Evolutionary conservation across 306 rosid genomes (phyloP).

Genomic region (Cicer arietinum): DNA sequence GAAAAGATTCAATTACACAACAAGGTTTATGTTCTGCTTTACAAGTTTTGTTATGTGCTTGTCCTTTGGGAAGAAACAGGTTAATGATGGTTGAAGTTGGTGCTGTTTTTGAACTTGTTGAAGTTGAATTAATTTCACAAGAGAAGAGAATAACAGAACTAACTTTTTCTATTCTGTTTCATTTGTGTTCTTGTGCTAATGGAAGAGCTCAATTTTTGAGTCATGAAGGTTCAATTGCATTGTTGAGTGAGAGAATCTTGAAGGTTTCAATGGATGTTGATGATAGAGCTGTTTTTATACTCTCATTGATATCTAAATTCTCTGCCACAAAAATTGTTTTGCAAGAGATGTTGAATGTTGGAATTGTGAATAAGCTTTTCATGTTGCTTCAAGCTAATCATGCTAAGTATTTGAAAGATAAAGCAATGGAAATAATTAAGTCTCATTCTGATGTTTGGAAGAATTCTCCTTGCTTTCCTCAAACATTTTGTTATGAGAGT

Average conservation of each 20-base stretch:
- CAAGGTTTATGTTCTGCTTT: constrained; percentile 59
- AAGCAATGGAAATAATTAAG: constrained; percentile 56
- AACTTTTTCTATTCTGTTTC: constrained; percentile 50
- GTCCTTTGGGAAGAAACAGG: constrained; percentile 55
- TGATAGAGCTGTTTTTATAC: constrained; percentile 59
- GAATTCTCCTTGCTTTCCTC: constrained; percentile 57
- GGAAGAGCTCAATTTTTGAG: constrained; percentile 67
- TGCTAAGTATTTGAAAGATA: constrained; percentile 56
- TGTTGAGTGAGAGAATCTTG: constrained; percentile 55
- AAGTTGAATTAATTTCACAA: constrained; percentile 47
- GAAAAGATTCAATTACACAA: constrained; percentile 45
- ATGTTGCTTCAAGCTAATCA: constrained; percentile 57
- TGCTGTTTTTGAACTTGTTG: constrained; percentile 56
- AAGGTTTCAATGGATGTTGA: constrained; percentile 57
- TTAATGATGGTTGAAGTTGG: constrained; percentile 53
- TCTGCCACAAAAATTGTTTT: constrained; percentile 56
- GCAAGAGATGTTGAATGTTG: constrained; percentile 68
- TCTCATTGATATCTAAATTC: constrained; percentile 52
- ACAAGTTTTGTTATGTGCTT: constrained; percentile 43
- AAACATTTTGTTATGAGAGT: constrained; percentile 17
- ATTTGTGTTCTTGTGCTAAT: constrained; percentile 64
- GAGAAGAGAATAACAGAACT: constrained; percentile 61
- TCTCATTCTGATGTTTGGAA: constrained; percentile 62
- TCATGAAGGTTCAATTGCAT: constrained; percentile 59
- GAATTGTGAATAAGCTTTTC: constrained; percentile 66